phyloP scores from a whole-genome alignment of 192 early-diverging fungal genomes.

The Coemansia sp. region DNA sequence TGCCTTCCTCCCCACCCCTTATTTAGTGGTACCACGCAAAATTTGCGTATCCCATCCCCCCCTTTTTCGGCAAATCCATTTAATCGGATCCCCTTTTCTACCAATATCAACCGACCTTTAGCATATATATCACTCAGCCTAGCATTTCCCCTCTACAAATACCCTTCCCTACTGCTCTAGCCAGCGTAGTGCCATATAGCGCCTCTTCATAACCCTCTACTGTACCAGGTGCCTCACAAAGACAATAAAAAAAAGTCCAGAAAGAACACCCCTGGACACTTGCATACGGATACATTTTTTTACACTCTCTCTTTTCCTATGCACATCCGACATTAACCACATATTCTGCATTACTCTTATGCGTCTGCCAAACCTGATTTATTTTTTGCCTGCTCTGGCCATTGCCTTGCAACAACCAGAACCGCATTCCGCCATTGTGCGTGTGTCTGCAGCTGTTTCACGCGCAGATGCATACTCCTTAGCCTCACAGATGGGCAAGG shows the following conservation, averaged over 20 bases:
- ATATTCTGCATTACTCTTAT: neutral
- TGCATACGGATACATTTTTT: neutral
- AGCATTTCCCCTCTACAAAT: neutral
- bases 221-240: neutral
- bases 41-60: neutral
- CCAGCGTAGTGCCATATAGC: neutral
- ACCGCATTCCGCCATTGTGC: neutral
- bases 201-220: neutral
- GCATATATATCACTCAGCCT: neutral
- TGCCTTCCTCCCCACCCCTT: neutral
- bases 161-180: neutral
- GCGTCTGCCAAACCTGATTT: conserved; percentile 1
- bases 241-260: neutral
- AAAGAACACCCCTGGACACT: neutral
- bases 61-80: neutral
- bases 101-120: neutral
- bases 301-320: neutral
- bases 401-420: neutral
- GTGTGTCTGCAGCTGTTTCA: neutral
- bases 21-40: neutral
- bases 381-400: neutral
- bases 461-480: conserved; percentile 20
- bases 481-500: conserved; percentile 20
- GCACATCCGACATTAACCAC: neutral
- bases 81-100: neutral